These are phyloP conservation scores for Penicillium verrucosum DNA, from an alignment of 2,329 filamentous ascomycete species.

Conservation along the genomic window DNA sequence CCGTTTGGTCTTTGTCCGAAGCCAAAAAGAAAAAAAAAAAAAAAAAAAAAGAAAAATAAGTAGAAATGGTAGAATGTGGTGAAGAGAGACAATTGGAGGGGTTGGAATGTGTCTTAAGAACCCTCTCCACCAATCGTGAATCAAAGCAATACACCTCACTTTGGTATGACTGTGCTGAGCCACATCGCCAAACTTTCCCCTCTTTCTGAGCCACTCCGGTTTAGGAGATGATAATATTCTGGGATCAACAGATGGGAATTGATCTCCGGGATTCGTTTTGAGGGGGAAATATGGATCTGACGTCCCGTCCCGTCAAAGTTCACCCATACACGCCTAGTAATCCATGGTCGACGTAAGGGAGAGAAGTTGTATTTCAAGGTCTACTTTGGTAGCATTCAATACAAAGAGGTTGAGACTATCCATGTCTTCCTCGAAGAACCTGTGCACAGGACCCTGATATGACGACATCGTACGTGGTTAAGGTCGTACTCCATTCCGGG, in stretches of 20 bases:
- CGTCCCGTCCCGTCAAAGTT: conserved; percentile 42
- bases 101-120: conserved; percentile 24
- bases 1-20: background rate
- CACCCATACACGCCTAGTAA: conserved; percentile 29
- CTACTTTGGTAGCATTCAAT: background rate
- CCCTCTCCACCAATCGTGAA: conserved; percentile 12
- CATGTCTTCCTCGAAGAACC: background rate
- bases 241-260: conserved; percentile 5
- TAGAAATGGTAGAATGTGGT: conserved; percentile 19
- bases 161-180: conserved; percentile 16
- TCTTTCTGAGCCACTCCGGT: conserved; percentile 9
- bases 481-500: conserved; percentile 11
- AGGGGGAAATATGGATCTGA: conserved; percentile 11
- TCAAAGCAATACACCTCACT: conserved; percentile 1
- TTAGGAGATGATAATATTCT: background rate
- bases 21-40: background rate
- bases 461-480: conserved; percentile 12
- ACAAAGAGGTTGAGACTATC: background rate
- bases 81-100: conserved; percentile 15
- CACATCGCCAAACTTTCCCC: conserved; percentile 19
- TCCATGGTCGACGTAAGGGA: conserved; percentile 34
- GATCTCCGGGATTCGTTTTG: conserved; percentile 1
- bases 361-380: conserved; percentile 10
- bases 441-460: conserved; percentile 15
- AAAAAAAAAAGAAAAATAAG: background rate